phyloP scores from a whole-genome alignment of 2,329 filamentous ascomycete genomes.

The Pezicula neosporulosa region DNA sequence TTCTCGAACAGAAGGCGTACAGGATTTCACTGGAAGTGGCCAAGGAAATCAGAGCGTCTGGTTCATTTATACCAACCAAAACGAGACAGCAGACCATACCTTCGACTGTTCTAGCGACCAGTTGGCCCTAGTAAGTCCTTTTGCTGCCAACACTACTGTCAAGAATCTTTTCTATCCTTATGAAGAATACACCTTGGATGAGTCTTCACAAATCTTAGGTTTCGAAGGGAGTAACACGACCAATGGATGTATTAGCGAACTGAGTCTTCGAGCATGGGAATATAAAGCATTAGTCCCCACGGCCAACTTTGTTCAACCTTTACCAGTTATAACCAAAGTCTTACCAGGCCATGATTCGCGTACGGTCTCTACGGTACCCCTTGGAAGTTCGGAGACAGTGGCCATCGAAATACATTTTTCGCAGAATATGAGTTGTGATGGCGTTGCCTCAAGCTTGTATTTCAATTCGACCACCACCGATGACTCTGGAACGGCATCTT shows the following conservation, averaged over 20 bases:
- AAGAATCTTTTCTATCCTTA: conserved; percentile 60
- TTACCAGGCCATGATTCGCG: conserved; percentile 53
- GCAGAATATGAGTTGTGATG: conserved; percentile 54
- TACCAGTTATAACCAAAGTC: conserved; percentile 54
- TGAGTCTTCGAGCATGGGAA: conserved; percentile 48
- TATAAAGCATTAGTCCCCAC: conserved; percentile 55
- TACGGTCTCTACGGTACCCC: conserved; percentile 37
- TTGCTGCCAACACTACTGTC: conserved; percentile 45
- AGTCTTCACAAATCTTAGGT: conserved; percentile 41
- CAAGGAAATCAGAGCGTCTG: conserved; percentile 36
- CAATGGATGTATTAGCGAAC: conserved; percentile 48
- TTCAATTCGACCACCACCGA: conserved; percentile 49
- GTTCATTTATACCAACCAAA: conserved; percentile 43
- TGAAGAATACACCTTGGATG: conserved; percentile 47
- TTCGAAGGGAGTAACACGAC: conserved; percentile 39
- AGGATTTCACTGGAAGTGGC: conserved; percentile 48
- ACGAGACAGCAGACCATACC: conserved; percentile 43
- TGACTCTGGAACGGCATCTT: conserved; percentile 37
- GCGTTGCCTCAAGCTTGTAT: conserved; percentile 43
- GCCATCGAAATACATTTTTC: conserved; percentile 56
- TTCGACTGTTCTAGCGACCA: conserved; percentile 47
- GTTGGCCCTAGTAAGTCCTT: conserved; percentile 50
- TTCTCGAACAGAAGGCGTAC: conserved; percentile 36
- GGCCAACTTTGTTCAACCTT: conserved; percentile 43
- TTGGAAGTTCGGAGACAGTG: background rate